These are phyloP conservation scores for Porogramme epimiltina DNA, from an alignment of 1,284 basidiomycete genomes.

Conservation along the genomic window DNA sequence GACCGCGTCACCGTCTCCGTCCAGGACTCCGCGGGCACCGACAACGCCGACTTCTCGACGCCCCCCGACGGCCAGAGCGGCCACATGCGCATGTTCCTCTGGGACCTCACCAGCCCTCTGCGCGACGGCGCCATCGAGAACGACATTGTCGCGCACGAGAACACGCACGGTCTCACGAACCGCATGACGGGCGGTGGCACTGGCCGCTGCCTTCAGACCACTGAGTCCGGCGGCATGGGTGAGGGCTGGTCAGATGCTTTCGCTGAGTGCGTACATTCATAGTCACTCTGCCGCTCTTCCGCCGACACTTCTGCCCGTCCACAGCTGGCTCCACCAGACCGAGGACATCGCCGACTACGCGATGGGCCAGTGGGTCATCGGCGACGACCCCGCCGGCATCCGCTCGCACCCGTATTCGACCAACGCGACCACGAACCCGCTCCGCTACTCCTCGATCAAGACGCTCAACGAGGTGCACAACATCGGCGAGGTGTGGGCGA, in stretches of 20 bases:
- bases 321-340: conserved; percentile 40
- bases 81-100: conserved; percentile 38
- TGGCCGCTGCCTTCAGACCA: conserved; percentile 49
- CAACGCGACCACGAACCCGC: conserved; percentile 28
- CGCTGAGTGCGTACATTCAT: conserved; percentile 38
- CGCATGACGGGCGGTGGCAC: conserved; percentile 55
- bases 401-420: conserved; percentile 42
- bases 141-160: conserved; percentile 50
- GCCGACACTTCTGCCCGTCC: neutral
- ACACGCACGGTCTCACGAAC: conserved; percentile 52
- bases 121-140: conserved; percentile 51
- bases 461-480: conserved; percentile 43
- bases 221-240: conserved; percentile 50
- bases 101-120: conserved; percentile 36
- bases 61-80: conserved; percentile 22
- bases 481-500: conserved; percentile 47
- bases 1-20: conserved; percentile 42
- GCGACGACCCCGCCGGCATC: conserved; percentile 33
- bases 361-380: conserved; percentile 38
- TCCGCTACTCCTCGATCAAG: conserved; percentile 38
- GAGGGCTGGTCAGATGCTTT: conserved; percentile 57
- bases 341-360: conserved; percentile 39
- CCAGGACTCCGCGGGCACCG: conserved; percentile 36
- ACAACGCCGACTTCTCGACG: conserved; percentile 44
- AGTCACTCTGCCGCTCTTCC: neutral